phyloP scores from a whole-genome alignment of 2,329 filamentous ascomycete genomes.

The Pseudocercospora fijiensis region DNA sequence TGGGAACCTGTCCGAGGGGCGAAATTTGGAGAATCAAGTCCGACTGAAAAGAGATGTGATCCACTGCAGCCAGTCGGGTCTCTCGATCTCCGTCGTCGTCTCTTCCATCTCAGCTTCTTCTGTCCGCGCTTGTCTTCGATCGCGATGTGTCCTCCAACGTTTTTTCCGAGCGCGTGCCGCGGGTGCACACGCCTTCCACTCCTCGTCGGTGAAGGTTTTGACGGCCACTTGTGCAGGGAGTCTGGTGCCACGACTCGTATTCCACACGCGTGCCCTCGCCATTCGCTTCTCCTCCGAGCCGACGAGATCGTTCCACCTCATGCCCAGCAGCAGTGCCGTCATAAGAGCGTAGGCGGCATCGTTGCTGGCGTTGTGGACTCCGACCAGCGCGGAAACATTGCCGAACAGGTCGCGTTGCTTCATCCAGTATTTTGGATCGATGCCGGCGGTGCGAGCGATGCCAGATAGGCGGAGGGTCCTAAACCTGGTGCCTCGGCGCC shows the following conservation, averaged over 20 bases:
- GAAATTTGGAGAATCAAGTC: background rate
- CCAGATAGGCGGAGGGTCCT: background rate
- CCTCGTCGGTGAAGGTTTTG: background rate
- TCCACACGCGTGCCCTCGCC: background rate
- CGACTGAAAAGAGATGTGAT: background rate
- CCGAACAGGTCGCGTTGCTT: background rate
- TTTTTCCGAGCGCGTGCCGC: background rate
- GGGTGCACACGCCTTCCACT: background rate
- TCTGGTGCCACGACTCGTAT: background rate
- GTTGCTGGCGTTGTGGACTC: conserved; percentile 18
- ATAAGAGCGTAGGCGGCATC: conserved; percentile 17
- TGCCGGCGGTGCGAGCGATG: conserved; percentile 10
- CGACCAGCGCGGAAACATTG: background rate
- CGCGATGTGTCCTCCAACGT: background rate
- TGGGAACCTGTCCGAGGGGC: too few relatives aligned
- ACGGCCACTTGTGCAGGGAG: background rate
- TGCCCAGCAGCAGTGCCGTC: conserved; percentile 8
- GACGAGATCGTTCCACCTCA: conserved; percentile 10
- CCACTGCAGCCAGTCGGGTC: background rate
- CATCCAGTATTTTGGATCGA: conserved; percentile 9
- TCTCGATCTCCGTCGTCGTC: background rate
- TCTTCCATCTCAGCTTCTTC: background rate
- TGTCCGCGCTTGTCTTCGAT: background rate
- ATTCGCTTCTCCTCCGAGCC: background rate
- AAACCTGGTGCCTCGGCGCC: background rate